A percentile compares a stretch with the other conserved stretches of the same genome.
phyloP scores from a whole-genome alignment of 306 rosid species.

The Inga leiocalycina region DNA sequence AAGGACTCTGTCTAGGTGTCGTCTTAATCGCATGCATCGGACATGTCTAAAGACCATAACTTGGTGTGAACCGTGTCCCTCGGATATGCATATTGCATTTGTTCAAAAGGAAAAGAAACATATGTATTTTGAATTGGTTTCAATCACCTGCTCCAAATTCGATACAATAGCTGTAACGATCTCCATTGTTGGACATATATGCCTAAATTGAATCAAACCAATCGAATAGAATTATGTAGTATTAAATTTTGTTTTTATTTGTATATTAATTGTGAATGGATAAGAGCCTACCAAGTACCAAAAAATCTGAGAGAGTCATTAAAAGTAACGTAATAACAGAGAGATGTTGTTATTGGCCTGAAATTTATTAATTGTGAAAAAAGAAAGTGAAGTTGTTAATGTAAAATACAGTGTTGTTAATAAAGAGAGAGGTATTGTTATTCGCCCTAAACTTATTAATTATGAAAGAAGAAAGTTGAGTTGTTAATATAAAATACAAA shows the following conservation, averaged over 20 bases:
- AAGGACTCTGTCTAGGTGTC: slow-evolving; percentile 37
- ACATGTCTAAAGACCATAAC: slow-evolving; percentile 26
- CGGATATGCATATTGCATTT: neutral
- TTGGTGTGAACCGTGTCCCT: neutral
- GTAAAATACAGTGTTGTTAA: too few species aligned
- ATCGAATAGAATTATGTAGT: neutral
- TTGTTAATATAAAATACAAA: too few species aligned
- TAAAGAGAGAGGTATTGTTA: too few species aligned
- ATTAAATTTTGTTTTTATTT: too few species aligned
- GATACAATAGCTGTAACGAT: neutral
- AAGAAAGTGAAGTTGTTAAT: too few species aligned
- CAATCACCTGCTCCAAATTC: too few species aligned
- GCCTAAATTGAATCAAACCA: neutral
- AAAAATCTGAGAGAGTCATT: neutral
- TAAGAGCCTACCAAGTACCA: neutral
- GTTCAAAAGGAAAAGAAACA: neutral
- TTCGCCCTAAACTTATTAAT: too few species aligned
- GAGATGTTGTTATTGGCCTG: too few species aligned
- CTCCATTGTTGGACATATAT: neutral
- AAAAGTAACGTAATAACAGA: neutral
- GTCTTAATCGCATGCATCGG: slow-evolving; percentile 33
- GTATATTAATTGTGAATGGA: neutral
- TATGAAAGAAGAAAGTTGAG: too few species aligned
- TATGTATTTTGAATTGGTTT: neutral
- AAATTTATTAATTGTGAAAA: too few species aligned